phyloP scores from a whole-genome alignment of 139 green algal species.

The Chlamydomonas sp. region DNA sequence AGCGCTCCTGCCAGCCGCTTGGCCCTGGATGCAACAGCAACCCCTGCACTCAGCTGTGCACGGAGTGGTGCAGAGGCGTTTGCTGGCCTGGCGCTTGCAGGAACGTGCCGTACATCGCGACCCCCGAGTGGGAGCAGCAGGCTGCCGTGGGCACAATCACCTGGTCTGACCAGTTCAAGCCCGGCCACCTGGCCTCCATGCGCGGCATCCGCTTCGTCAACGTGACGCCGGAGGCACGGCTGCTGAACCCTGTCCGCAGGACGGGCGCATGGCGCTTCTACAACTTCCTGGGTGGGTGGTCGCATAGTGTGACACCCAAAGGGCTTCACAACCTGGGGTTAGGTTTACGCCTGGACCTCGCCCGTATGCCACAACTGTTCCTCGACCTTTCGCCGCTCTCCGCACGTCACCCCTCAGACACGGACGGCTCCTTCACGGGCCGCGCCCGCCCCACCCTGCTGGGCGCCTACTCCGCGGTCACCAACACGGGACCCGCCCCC shows the following conservation, averaged over 20 bases:
- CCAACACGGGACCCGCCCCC: background rate
- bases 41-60: no score
- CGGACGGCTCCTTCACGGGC: background rate
- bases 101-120: background rate
- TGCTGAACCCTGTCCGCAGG: background rate
- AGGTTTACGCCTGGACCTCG: no score
- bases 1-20: no score
- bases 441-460: background rate
- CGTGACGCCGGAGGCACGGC: background rate
- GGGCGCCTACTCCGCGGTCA: background rate
- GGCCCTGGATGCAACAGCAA: no score
- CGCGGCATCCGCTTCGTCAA: background rate
- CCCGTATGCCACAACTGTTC: no score
- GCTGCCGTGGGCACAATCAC: background rate
- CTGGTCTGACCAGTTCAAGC: background rate
- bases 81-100: background rate
- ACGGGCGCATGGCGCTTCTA: background rate
- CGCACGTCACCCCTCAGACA: background rate
- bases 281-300: background rate
- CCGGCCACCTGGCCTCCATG: background rate
- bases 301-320: no score
- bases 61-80: no score
- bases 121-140: background rate
- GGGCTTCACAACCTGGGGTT: no score
- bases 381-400: no score